Percentiles rank a stretch among this genome's conserved stretches.
These are phyloP conservation scores for Lipomyces sp. DNA, from an alignment of 805 yeast genomes.

Conservation along the genomic window DNA sequence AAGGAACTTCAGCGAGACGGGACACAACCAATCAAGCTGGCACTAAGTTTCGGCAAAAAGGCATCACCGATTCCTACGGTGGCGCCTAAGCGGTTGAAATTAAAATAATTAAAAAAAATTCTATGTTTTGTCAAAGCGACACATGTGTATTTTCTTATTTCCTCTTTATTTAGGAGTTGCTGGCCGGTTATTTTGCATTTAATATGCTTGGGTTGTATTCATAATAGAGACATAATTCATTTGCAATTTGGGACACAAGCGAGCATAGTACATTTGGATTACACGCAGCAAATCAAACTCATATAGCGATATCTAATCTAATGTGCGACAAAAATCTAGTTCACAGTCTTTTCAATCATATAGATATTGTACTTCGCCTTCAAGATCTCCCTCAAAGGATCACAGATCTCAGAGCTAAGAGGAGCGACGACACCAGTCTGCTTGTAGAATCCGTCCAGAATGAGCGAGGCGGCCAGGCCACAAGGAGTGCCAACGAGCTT, in stretches of 20 bases:
- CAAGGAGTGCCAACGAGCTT: slow-evolving; percentile 98
- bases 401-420: slow-evolving; percentile 84
- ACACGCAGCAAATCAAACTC: not conserved
- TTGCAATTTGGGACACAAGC: not conserved
- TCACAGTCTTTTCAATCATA: slow-evolving; percentile 83
- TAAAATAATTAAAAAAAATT: slow-evolving; percentile 13
- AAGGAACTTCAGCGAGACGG: slow-evolving; percentile 27
- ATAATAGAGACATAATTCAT: not conserved
- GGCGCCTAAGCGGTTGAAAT: slow-evolving; percentile 21
- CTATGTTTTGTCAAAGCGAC: not conserved
- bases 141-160: not conserved
- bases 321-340: slow-evolving; percentile 26
- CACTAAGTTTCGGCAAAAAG: slow-evolving; percentile 23
- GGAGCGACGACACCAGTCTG: slow-evolving; percentile 92
- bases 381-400: slow-evolving; percentile 87
- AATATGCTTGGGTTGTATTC: not conserved
- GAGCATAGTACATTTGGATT: not conserved
- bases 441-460: slow-evolving; percentile 73
- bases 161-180: not conserved
- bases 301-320: not conserved
- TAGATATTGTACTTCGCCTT: slow-evolving; percentile 87
- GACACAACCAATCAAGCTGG: slow-evolving; percentile 28
- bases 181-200: not conserved
- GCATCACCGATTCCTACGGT: not conserved
- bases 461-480: slow-evolving; percentile 89